Evolutionary conservation across 768 basidiomycete genomes (phyloP), one percentile per base, ranked within the genome.

Genomic region (Leucosporidium yakuticum): DNA sequence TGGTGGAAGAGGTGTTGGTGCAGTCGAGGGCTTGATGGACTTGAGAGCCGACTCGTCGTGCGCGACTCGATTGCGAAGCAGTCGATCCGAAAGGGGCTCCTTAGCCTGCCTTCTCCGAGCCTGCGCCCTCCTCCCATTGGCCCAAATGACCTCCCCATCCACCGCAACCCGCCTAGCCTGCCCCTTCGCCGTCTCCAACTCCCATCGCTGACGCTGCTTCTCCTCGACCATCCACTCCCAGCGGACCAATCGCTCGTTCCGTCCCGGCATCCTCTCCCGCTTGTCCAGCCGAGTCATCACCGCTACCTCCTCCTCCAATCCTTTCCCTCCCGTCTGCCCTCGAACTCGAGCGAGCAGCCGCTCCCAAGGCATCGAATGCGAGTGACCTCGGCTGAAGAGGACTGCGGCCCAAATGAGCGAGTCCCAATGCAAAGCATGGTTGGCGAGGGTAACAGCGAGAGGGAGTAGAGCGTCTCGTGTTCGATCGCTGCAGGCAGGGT

Each of bases 381-480:
- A 34, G 27, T 50, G 31, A 19, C 56, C 57, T 25, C 36, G 50
- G 5, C 51, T 57, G 4, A 34, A 20, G 4, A 71, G 29, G 2
- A 68, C 36, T 9, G 63, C 62, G 6, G 27, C 57, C 64, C 64
- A 71, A 51, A 71, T 59, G 32, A 68, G 47, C 20, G 64, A 31
- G 36, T 71, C 70, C n/a, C 62, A 71, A 19, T 62, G 64, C 17
- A 71, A 34, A 1, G 70, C 62, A 54, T 71, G 60, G 15, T 25
- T 49, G 9, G 70, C 64, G 50, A 71, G 65, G 21, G 25, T 49
- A 32, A 63, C 20, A 23, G 70, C 70, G 67, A 71, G 49, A 3
- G 70, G 67, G 17, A 71, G 63, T 49, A 68, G 66, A 0, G 62
- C 19, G 29, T 50, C 21, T 4, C 53, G 32, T 20, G 69, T 47